Conservation (phyloP, 2,329 filamentous ascomycete species). For the Fusarium fracticaudum region DNA sequence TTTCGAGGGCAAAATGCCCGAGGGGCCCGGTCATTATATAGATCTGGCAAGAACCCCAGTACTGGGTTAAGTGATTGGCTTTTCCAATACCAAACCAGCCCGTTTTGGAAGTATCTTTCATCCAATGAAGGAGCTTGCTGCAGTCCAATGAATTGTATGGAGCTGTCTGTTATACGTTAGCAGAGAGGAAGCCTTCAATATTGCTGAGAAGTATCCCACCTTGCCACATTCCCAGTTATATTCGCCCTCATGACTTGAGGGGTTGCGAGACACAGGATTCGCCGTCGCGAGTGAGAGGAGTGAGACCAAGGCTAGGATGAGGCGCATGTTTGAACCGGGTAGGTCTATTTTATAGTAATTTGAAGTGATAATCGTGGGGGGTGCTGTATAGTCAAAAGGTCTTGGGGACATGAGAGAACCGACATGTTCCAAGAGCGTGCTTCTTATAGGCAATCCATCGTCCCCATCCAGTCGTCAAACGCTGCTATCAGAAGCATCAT, state of each 20-base stretch:
- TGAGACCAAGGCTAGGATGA: background rate
- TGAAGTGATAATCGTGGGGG: background rate
- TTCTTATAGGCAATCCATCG: background rate
- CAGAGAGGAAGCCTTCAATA: background rate
- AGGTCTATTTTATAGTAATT: background rate
- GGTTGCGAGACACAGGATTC: background rate
- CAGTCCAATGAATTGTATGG: background rate
- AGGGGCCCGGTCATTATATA: background rate
- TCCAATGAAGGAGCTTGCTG: background rate
- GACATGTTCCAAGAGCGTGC: background rate
- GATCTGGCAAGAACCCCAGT: background rate
- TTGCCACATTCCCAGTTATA: slow-evolving; percentile 13
- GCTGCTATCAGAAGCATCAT: background rate
- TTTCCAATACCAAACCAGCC: background rate
- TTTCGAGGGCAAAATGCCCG: background rate
- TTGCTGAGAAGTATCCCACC: background rate
- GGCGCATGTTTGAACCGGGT: background rate
- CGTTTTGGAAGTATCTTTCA: background rate
- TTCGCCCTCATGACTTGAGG: background rate
- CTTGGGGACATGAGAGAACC: background rate
- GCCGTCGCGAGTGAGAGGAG: background rate
- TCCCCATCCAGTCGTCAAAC: background rate
- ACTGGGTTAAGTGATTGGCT: background rate
- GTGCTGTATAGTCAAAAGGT: background rate
- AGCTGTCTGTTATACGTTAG: background rate